Base-by-base conservation (phyloP, 2,329 filamentous ascomycete species). In the Geosmithia putterillii region DNA sequence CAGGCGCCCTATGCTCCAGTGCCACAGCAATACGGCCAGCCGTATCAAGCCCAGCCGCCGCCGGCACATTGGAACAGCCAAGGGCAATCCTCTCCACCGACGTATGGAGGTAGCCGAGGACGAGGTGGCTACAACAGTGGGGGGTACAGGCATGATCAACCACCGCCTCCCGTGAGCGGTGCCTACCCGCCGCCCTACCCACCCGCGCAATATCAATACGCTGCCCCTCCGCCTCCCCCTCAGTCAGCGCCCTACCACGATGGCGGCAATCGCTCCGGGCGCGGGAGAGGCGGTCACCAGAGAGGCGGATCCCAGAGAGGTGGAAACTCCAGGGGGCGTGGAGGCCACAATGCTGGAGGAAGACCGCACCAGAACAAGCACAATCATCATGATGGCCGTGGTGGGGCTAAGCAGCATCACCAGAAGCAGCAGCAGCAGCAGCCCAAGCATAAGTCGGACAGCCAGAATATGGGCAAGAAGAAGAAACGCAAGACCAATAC, bases 401-500 rank as follows among this genome's bases (percentile, higher is more conserved):
- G 39, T 38, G 23, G 25, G 38, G 41, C 42, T 12, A 40, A 42
- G 18, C 44, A 45, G 39, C 45, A 46, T 12, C 44, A 46, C 14
- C 42, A 49, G 21, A 37, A 46, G 20, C 39, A 39, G 22, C 36
- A 44, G 12, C 51, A 51, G 35, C 40, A 49, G 20, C 46, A 48
- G n/a, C 48, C 46, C 7, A 46, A 43, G 38, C 51, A 51, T 35
- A 62, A 62, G 46, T 47, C 51, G 42, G 64, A 72, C 45, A 61
- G 66, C 40, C 61, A 68, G 41, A 62, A 71, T 52, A 64, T 65
- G 20, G 69, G 67, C 46, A 81, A 80, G 58, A 81, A 80, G 59
- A 85, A 84, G 68, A 83, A 82, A 66, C 74, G 79, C 45, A 82
- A 79, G 64, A 77, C 76, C 35, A 84, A 84, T 51, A 80, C 79